Percentiles rank a stretch among this genome's conserved stretches.
Conservation (phyloP, 2,329 filamentous ascomycete genomes). For the Sporothrix pseudoabietina region DNA sequence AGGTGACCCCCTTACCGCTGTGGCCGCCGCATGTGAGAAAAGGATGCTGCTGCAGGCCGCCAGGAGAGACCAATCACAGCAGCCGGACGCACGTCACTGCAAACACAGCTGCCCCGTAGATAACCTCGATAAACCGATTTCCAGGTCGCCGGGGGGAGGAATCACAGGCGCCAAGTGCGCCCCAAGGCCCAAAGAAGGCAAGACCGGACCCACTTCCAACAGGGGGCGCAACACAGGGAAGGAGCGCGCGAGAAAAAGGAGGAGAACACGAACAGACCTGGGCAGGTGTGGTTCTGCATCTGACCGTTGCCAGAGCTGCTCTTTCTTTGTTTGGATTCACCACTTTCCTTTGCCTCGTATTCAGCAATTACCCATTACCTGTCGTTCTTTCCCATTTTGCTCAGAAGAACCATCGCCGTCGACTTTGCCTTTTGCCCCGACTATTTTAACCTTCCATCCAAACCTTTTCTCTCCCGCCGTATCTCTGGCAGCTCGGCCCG, state of each 20-base stretch:
- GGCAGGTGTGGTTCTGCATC: not conserved
- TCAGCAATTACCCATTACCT: not conserved
- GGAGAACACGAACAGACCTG: not conserved
- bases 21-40: not conserved
- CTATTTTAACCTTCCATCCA: not conserved
- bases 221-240: slow-evolving; percentile 17
- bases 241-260: not conserved
- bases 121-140: not conserved
- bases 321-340: slow-evolving; percentile 21
- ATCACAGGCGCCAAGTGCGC: slow-evolving; percentile 8
- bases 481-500: slow-evolving; percentile 11
- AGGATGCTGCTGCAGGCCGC: not conserved
- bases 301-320: slow-evolving; percentile 7
- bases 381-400: not conserved
- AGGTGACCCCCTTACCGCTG: not conserved
- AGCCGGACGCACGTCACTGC: not conserved
- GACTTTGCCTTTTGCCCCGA: not conserved
- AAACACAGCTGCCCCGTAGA: not conserved
- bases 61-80: slow-evolving; percentile 23
- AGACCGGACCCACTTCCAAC: slow-evolving; percentile 25
- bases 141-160: not conserved
- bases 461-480: not conserved
- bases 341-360: not conserved
- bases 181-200: slow-evolving; percentile 7
- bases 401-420: not conserved